These are phyloP conservation scores for Thermochaetoides thermophila DNA, from an alignment of 495 filamentous ascomycete species.

Conservation along the genomic window DNA sequence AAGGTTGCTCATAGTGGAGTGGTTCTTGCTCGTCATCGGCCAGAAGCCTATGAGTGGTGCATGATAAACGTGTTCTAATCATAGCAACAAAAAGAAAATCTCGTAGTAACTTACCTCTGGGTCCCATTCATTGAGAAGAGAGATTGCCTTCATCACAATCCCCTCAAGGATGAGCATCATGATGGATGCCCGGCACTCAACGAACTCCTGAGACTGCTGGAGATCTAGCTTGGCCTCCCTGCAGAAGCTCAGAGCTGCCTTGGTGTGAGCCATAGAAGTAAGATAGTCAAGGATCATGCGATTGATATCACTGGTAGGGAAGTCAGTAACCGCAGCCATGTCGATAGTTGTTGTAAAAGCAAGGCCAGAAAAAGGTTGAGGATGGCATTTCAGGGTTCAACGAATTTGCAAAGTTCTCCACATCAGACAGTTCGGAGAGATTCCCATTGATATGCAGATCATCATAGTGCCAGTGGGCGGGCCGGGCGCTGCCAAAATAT, in stretches of 20 bases:
- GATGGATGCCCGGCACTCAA: constrained; percentile 65
- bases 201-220: constrained; percentile 51
- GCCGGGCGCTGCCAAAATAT: no score
- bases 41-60: constrained; percentile 96
- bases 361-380: no score
- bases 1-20: constrained; percentile 76
- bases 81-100: constrained; percentile 33
- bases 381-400: constrained; percentile 10
- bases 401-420: constrained; percentile 52
- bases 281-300: constrained; percentile 93
- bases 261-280: constrained; percentile 88
- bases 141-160: constrained; percentile 70
- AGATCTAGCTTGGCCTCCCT: constrained; percentile 78
- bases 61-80: constrained; percentile 88
- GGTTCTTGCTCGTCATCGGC: constrained; percentile 86
- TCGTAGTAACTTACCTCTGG: constrained; percentile 54
- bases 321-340: no score
- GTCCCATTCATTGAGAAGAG: constrained; percentile 76
- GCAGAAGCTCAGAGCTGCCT: constrained; percentile 84
- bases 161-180: constrained; percentile 67
- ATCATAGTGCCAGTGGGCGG: constrained; percentile 63
- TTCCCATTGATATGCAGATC: constrained; percentile 96
- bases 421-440: constrained; percentile 94
- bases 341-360: no score
- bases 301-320: constrained; percentile 87